Conservation (phyloP, 805 yeast genomes). For the Babjeviella inositovora region DNA sequence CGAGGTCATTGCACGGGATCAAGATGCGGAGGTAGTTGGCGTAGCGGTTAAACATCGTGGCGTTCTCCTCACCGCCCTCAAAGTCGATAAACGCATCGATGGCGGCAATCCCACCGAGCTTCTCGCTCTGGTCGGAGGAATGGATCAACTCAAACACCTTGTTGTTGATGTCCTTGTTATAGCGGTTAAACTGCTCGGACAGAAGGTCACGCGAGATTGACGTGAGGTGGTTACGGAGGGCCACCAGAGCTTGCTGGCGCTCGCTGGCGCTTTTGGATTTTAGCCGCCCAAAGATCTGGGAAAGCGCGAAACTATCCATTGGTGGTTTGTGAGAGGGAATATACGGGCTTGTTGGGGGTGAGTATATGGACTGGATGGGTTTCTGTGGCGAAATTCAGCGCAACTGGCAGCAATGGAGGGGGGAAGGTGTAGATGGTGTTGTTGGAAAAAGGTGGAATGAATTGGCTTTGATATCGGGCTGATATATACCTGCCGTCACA, state of each 20-base stretch:
- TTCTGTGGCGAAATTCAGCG: no score
- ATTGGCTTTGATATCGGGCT: no score
- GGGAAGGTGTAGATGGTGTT: no score
- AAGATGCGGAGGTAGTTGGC: constrained; percentile 78
- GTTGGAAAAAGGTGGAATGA: no score
- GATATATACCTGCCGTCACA: no score
- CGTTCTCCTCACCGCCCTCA: constrained; percentile 73
- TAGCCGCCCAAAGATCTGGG: constrained; percentile 35
- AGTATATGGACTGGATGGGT: no score
- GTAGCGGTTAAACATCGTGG: constrained; percentile 77
- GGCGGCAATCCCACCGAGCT: constrained; percentile 84
- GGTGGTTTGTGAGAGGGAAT: no score
- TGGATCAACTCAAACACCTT: constrained; percentile 76
- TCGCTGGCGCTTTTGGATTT: constrained; percentile 23
- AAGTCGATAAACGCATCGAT: constrained; percentile 77
- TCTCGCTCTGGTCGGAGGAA: constrained; percentile 52
- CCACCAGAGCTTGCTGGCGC: constrained; percentile 44
- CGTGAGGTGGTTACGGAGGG: constrained; percentile 52
- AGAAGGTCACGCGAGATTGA: constrained; percentile 60
- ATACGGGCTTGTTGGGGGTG: no score
- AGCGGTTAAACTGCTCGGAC: constrained; percentile 69
- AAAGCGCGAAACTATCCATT: constrained; percentile 32
- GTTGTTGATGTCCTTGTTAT: constrained; percentile 75
- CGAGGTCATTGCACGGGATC: constrained; percentile 68
- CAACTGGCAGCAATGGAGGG: no score